Percentiles rank a stretch among this genome's conserved stretches.
Conservation (phyloP, 2,329 filamentous ascomycete species). For the Aspergillus pseudoviridinutans region DNA sequence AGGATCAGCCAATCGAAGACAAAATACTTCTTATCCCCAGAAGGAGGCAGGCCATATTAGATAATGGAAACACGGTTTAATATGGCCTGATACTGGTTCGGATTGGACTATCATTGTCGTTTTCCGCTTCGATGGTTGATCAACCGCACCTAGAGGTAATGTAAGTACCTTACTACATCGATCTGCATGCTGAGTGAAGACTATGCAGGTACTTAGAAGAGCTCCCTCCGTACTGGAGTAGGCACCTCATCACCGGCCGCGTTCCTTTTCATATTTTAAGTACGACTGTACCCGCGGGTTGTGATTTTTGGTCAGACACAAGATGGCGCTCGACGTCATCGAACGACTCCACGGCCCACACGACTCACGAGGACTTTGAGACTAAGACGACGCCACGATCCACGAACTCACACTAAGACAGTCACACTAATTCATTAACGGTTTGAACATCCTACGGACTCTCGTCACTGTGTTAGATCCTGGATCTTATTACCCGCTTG, state of each 20-base stretch:
- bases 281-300: neutral
- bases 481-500: conserved; percentile 13
- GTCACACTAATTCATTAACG: conserved; percentile 2
- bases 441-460: conserved; percentile 7
- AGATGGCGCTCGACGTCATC: neutral
- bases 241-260: neutral
- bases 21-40: neutral
- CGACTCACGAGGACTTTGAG: conserved; percentile 1
- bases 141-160: neutral
- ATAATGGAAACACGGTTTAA: neutral
- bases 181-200: neutral
- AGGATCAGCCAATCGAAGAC: neutral
- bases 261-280: neutral
- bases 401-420: conserved; percentile 8
- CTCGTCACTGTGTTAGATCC: neutral
- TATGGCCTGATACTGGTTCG: neutral
- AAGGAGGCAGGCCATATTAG: neutral
- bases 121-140: neutral
- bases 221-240: neutral
- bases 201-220: neutral
- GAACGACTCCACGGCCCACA: conserved; percentile 9
- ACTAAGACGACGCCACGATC: conserved; percentile 17
- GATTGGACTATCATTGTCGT: neutral
- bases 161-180: neutral
- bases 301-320: neutral